Conservation (phyloP, 1,284 basidiomycete genomes). For the Ganoderma lingzhi region DNA sequence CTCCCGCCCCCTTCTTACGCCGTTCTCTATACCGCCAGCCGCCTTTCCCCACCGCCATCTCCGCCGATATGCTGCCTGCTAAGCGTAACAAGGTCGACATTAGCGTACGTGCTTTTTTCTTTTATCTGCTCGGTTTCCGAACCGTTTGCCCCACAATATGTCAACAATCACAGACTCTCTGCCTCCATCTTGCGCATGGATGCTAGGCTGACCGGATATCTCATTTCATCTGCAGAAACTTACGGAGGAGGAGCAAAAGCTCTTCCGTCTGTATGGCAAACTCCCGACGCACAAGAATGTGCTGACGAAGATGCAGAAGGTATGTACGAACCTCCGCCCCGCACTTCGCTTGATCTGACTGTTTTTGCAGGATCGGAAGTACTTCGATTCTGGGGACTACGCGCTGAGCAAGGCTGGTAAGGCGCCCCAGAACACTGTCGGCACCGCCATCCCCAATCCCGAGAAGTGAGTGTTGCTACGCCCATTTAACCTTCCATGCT, state of each 20-base stretch:
- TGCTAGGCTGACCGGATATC: constrained; percentile 10
- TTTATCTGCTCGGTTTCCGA: constrained; percentile 12
- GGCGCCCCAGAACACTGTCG: constrained; percentile 86
- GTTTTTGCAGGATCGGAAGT: constrained; percentile 86
- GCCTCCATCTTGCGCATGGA: not conserved
- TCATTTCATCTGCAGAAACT: constrained; percentile 64
- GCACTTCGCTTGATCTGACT: constrained; percentile 15
- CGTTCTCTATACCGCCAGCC: not conserved
- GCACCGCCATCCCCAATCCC: constrained; percentile 94
- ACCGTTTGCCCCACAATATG: not conserved
- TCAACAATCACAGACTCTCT: not conserved
- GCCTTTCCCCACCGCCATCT: constrained; percentile 27
- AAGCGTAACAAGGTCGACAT: constrained; percentile 93
- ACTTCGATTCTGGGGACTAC: constrained; percentile 98
- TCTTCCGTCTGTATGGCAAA: constrained; percentile 95
- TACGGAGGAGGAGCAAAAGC: constrained; percentile 91
- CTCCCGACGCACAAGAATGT: constrained; percentile 93
- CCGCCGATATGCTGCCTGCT: constrained; percentile 74
- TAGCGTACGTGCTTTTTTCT: constrained; percentile 65
- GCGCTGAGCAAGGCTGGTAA: constrained; percentile 95
- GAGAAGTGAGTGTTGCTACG: constrained; percentile 74
- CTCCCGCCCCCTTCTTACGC: constrained; percentile 15
- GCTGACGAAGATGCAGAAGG: constrained; percentile 95
- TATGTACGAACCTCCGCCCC: constrained; percentile 43
- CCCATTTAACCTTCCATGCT: constrained; percentile 5